phyloP scores from a whole-genome alignment of 2,329 filamentous ascomycete species.

The Cladosporium sp. region DNA sequence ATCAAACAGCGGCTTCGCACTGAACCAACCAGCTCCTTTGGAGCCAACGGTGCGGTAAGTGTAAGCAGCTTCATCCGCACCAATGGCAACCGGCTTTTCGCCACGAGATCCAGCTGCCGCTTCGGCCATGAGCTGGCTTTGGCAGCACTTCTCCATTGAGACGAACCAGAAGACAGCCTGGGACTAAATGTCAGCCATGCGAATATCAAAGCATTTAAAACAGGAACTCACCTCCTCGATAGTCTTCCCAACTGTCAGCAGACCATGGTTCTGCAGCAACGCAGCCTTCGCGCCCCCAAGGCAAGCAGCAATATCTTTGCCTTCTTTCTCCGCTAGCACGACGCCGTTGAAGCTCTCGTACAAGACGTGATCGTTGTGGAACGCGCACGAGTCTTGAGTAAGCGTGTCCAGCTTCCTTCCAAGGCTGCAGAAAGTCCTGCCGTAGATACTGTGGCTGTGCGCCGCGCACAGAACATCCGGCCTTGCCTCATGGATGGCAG shows the following conservation, averaged over 20 bases:
- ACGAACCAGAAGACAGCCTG: conserved; percentile 40
- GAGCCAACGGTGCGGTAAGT: conserved; percentile 65
- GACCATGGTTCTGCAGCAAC: conserved; percentile 43
- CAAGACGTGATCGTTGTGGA: conserved; percentile 37
- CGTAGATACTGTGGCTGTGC: conserved; percentile 44
- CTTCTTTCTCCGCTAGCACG: conserved; percentile 43
- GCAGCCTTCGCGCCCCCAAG: conserved; percentile 39
- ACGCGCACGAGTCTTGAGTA: conserved; percentile 42
- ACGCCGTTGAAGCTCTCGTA: conserved; percentile 46
- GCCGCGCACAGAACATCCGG: conserved; percentile 44
- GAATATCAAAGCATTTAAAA: no score
- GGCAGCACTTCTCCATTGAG: conserved; percentile 39
- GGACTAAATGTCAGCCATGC: background rate
- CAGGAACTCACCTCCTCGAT: conserved; percentile 35
- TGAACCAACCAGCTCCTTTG: conserved; percentile 63
- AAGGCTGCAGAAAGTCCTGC: conserved; percentile 40
- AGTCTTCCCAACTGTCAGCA: conserved; percentile 41
- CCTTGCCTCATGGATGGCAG: conserved; percentile 37
- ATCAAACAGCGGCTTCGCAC: conserved; percentile 68
- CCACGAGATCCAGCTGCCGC: conserved; percentile 60
- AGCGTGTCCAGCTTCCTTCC: conserved; percentile 42
- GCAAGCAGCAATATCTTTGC: conserved; percentile 38
- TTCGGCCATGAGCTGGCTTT: conserved; percentile 48
- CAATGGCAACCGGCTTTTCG: conserved; percentile 61
- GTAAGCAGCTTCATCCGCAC: conserved; percentile 62